Base-by-base conservation (phyloP, 106 monocot genomes). In the Agapanthus africanus region DNA sequence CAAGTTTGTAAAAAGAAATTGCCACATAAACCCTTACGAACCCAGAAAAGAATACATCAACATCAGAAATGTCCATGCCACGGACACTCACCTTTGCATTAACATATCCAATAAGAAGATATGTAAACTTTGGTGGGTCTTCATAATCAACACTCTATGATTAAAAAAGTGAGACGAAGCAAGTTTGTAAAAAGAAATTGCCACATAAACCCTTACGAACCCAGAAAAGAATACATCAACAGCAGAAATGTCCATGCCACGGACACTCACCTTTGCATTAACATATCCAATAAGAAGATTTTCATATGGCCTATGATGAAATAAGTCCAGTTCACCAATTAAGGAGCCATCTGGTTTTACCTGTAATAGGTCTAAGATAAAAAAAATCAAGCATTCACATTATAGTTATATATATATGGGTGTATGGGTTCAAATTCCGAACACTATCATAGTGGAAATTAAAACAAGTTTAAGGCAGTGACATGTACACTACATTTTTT, bases 271-370 rank as follows among this genome's bases (percentile, higher is more conserved):
- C 83, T 83, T 63, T 56, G 59, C 44, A 75, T 86, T 86, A n/a
- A 86, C 56, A 67, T 95, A 88, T 46, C 91, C 91, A 31, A 95
- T 69, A 70, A 88, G 78, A 67, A 95, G 78, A 59, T 82, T 84
- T 33, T 91, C 91, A 69, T 95, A 95, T 30, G 95, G 95, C 72
- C 91, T 83, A 62, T 95, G 91, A 86, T 95, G 91, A 82, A 91
- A 84, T 21, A 88, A 82, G 47, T 91, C 95, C 70, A 95, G 18
- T 54, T 88, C 81, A 50, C 91, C 51, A 77, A 95, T 83, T 66
- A 95, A 59, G 16, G 83, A 91, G 11, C 95, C 91, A 78, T 95
- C 82, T 31, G 81, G 68, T 70, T 88, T 91, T 32, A 91, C 88
- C 95, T 95, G 65, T 34, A 69, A 13, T 13, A 46, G 4, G 7